phyloP scores from a whole-genome alignment of 106 monocot species.

The Hemerocallis citrina region DNA sequence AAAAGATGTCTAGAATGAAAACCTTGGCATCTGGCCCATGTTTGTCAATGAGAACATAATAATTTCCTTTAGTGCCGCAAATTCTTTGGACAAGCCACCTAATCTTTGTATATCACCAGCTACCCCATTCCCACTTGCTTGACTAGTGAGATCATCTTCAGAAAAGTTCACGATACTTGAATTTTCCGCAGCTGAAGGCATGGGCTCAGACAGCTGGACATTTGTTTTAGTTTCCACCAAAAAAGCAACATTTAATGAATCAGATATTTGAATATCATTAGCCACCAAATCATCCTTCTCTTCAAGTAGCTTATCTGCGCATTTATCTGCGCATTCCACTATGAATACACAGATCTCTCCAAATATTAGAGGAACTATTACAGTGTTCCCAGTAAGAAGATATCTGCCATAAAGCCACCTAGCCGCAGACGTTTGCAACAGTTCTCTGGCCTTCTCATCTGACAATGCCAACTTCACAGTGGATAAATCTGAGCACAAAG shows the following conservation, averaged over 20 bases:
- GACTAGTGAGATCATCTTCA: not conserved
- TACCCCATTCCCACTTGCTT: constrained; percentile 10
- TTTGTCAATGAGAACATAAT: constrained; percentile 58
- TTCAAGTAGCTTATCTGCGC: constrained; percentile 6
- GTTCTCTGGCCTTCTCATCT: constrained; percentile 49
- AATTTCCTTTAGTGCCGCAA: constrained; percentile 59
- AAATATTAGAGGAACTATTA: constrained; percentile 46
- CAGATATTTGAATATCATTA: constrained; percentile 2
- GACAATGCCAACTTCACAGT: constrained; percentile 22
- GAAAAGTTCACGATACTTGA: not conserved
- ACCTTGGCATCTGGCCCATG: constrained; percentile 49
- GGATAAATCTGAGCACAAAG: constrained; percentile 24
- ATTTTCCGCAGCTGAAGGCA: not conserved
- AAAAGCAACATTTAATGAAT: constrained; percentile 7
- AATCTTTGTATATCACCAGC: constrained; percentile 26
- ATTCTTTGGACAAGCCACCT: constrained; percentile 86
- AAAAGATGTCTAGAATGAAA: not conserved
- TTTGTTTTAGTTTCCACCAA: constrained; percentile 41
- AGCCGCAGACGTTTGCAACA: constrained; percentile 32
- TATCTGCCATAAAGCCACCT: constrained; percentile 53
- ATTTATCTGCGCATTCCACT: constrained; percentile 30
- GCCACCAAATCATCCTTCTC: not conserved
- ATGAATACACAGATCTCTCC: constrained; percentile 40
- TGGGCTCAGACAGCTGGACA: constrained; percentile 32
- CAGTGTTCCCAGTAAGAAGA: constrained; percentile 65